Conservation (phyloP, 495 filamentous ascomycete species). For the Sabuloglossum arenarium region DNA sequence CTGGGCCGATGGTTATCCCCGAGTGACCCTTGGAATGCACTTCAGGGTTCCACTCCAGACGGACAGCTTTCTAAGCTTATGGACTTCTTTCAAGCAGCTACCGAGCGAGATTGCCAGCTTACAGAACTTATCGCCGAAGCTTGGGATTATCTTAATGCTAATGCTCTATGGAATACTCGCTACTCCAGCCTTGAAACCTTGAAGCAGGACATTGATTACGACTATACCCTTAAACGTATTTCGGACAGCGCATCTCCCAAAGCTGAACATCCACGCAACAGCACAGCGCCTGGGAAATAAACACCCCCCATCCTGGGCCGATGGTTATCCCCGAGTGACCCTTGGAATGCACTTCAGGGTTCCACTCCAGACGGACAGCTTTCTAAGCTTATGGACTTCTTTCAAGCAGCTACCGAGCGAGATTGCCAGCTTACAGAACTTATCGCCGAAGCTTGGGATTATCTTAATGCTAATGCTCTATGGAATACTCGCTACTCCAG, state of each 20-base stretch:
- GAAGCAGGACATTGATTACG: not conserved
- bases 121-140: not conserved
- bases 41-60: too few species aligned
- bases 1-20: too few species aligned
- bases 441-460: not conserved
- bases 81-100: not conserved
- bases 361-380: too few species aligned
- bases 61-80: not conserved
- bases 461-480: not conserved
- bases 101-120: not conserved
- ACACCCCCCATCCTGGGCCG: too few species aligned
- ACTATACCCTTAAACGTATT: not conserved
- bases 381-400: too few species aligned
- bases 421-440: not conserved
- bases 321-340: too few species aligned
- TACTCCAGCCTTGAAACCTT: not conserved
- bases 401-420: not conserved
- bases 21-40: too few species aligned
- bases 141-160: not conserved
- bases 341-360: too few species aligned
- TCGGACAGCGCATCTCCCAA: too few species aligned
- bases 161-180: not conserved
- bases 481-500: not conserved
- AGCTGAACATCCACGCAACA: too few species aligned
- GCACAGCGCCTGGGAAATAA: too few species aligned